Evolutionary conservation across 2,329 filamentous ascomycete species (phyloP), one percentile per base, ranked within the genome.

Genomic region (Neofusicoccum cordaticola): DNA sequence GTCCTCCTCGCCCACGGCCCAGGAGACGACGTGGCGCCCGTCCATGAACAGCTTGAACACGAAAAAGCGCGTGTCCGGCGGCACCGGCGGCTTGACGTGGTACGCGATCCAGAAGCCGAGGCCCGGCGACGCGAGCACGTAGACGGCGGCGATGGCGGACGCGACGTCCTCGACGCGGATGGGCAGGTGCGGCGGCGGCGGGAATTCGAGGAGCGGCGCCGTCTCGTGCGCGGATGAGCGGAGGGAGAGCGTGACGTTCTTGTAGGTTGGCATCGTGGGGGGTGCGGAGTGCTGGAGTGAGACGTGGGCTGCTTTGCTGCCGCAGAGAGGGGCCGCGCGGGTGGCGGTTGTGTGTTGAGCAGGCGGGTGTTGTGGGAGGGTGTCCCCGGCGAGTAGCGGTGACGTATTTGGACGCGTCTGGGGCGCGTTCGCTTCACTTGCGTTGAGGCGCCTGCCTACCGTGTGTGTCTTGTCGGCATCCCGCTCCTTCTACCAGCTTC

Each of bases 1-100:
- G 12, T 83, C 74, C 15, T 78, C 72, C 56, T 75, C 75, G 2
- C 79, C 80, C 1, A 74, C 75, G 2, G 77, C 76, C 81, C 81
- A 84, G 66, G 72, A 81, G 9, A 80, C 70, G 13, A 81, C 67
- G 35, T 74, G 72, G 31, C 69, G 68, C 15, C 73, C 75, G 41
- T 79, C 73, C 66, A 81, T 70, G 67, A 77, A 77, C 35, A 83
- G 70, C 68, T 83, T 83, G 76, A 83, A 83, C 66, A 81, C 76
- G 65, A 78, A 81, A 66, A 72, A 71, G 17, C 31, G 13, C 7
- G 48, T 35, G 41, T 51, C 44, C 11, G 34, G 35, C 13, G 44
- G 42, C 15, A 48, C 44, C 12, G 62, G 52, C 19, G 51, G 62
- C 42, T 64, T 64, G 62, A 64, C 34, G 52, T 57, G 52, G 62